Evolutionary conservation across 2,329 filamentous ascomycete genomes (phyloP).

Genomic region (Fusarium sulawesiense): DNA sequence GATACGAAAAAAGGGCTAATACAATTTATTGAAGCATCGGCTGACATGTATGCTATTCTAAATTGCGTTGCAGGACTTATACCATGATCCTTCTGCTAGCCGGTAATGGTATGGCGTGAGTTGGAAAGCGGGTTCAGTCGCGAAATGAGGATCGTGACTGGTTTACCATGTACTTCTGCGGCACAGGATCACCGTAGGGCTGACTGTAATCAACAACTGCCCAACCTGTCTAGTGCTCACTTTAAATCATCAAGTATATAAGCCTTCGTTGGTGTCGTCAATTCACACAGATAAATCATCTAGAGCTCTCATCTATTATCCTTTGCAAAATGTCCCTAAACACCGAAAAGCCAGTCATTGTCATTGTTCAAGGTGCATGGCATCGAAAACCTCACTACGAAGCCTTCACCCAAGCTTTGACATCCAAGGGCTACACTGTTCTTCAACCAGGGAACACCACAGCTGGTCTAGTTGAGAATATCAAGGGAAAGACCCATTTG

Average conservation of each 20-base stretch:
- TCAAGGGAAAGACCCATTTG: conserved; percentile 8
- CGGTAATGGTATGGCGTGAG: accelerated
- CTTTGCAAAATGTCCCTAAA: background rate
- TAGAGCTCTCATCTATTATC: no score
- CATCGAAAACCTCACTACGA: conserved; percentile 19
- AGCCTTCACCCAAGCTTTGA: background rate
- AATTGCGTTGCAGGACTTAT: background rate
- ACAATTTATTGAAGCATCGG: no score
- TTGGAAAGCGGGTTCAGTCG: background rate
- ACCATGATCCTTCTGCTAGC: background rate
- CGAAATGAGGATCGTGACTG: no score
- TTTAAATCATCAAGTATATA: background rate
- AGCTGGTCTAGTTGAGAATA: background rate
- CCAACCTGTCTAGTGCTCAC: background rate
- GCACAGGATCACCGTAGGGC: background rate
- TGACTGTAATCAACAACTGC: background rate
- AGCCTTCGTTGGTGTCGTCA: background rate
- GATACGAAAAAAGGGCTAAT: no score
- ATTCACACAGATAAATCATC: no score
- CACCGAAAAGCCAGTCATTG: conserved; percentile 1
- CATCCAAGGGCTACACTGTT: conserved; percentile 2
- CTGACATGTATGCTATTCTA: background rate
- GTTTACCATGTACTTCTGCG: no score
- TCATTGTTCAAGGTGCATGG: conserved; percentile 25
- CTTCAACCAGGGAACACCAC: background rate